Conservation (phyloP, 345 rosid genomes). For the Populus davidiana region DNA sequence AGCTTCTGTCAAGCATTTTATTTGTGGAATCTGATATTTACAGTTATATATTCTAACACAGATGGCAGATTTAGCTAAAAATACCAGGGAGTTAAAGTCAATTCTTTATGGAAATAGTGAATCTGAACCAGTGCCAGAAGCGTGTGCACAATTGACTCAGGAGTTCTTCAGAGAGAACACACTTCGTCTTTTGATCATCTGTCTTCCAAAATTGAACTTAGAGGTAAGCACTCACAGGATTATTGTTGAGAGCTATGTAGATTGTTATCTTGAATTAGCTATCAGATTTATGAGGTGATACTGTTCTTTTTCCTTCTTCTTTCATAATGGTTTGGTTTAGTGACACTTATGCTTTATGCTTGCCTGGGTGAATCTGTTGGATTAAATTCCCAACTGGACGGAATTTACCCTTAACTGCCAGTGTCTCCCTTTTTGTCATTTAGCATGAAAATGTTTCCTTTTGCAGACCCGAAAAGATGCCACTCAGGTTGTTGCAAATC, state of each 20-base stretch:
- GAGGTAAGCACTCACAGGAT: constrained; percentile 49
- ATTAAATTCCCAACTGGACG: background rate
- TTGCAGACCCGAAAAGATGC: constrained; percentile 94
- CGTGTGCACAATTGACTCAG: constrained; percentile 85
- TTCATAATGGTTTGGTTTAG: background rate
- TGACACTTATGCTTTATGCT: background rate
- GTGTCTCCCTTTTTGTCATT: background rate
- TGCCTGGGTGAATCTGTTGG: background rate
- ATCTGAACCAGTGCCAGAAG: constrained; percentile 91
- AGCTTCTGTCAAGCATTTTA: background rate
- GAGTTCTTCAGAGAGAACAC: constrained; percentile 91
- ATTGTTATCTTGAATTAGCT: background rate
- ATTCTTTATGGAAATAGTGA: constrained; percentile 95
- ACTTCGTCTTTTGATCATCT: constrained; percentile 59
- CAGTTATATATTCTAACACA: constrained; percentile 15
- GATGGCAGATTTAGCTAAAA: constrained; percentile 81
- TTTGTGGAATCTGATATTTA: background rate
- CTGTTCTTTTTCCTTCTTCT: background rate
- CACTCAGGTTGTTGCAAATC: constrained; percentile 95
- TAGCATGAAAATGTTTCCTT: constrained; percentile 12
- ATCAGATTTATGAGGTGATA: background rate
- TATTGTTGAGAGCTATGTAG: background rate
- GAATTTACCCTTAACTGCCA: background rate
- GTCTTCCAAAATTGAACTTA: constrained; percentile 80
- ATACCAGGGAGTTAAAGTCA: constrained; percentile 76